A percentile compares a stretch with the other conserved stretches of the same genome.
Evolutionary conservation across 768 basidiomycete species (phyloP).

Genomic region (Termitomyces eurrhizus): DNA sequence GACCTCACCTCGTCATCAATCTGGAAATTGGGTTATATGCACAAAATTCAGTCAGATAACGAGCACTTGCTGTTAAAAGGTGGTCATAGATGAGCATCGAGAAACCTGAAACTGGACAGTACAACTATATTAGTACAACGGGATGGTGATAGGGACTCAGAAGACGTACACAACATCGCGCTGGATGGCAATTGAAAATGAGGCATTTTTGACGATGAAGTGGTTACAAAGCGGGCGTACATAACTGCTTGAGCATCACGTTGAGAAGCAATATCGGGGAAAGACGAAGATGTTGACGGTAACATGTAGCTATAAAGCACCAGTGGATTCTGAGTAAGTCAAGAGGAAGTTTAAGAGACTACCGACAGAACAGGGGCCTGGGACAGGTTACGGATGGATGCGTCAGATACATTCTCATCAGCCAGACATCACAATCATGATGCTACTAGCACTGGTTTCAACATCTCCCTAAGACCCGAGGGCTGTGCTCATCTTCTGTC

Average conservation of each 20-base stretch:
- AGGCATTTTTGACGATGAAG: neutral
- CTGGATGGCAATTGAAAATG: neutral
- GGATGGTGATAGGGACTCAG: neutral
- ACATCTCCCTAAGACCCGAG: no score
- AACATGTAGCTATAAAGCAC: neutral
- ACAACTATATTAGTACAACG: neutral
- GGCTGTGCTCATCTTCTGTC: no score
- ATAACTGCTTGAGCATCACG: neutral
- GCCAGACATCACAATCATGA: no score
- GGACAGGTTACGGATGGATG: no score
- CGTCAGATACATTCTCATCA: no score
- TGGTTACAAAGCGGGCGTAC: neutral
- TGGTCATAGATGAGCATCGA: slow-evolving; percentile 13
- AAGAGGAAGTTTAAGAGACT: neutral
- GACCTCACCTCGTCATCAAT: slow-evolving; percentile 10
- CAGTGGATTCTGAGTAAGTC: neutral
- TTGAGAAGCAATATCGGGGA: neutral
- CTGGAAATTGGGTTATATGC: slow-evolving; percentile 1
- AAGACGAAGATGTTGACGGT: neutral
- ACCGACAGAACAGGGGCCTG: neutral
- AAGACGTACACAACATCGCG: slow-evolving; percentile 7
- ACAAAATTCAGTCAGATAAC: neutral
- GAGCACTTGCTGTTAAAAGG: slow-evolving; percentile 7
- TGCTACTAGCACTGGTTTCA: no score
- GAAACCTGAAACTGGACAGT: slow-evolving; percentile 9